Evolutionary conservation across 345 rosid species (phyloP), one percentile per base, ranked within the genome.

Genomic region (Salix koriyanagi): DNA sequence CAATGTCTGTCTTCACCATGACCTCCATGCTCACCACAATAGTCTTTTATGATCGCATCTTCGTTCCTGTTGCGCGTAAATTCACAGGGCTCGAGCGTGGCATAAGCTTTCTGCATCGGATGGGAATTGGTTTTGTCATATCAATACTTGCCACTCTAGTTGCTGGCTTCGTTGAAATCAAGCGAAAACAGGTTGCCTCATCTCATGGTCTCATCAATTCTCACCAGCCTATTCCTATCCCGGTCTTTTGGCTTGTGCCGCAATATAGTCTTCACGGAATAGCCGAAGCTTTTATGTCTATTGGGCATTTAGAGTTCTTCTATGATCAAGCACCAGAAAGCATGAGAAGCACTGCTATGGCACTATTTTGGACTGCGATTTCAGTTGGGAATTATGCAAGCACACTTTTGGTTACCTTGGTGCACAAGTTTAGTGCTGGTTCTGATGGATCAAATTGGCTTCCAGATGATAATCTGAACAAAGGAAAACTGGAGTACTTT

Each of bases 261-360:
- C 98, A 91, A 69, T 94, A 92, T 61, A 65, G 82, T 19, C 92
- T 94, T 16, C 98, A 94, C 9, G 98, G 98, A 41, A 75, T 92
- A 21, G 98, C 97, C 0, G 98, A 94, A 74, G 94, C 98, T 5
- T 94, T 92, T 76, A 91, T 92, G 94, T 84, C 96, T 0, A 92
- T 94, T 11, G 97, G 97, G n/a, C 96, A 91, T 70, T 65, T 91
- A 23, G 97, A 91, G 75, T 91, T 94, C 76, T 89, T 94, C 85
- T 91, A 91, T 42, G 97, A 90, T 70, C 97, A 92, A 70, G 86
- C 97, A 5, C 98, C 98, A 0, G 96, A 92, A 76, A 91, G 97
- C 81, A 94, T 92, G 98, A 88, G 95, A 73, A 92, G 94, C 74
- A 87, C 89, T 0, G 97, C 97, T 30, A 84, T 85, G 34, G 93